phyloP scores from a whole-genome alignment of 1,284 basidiomycete genomes.

The Thecaphora frezii region DNA sequence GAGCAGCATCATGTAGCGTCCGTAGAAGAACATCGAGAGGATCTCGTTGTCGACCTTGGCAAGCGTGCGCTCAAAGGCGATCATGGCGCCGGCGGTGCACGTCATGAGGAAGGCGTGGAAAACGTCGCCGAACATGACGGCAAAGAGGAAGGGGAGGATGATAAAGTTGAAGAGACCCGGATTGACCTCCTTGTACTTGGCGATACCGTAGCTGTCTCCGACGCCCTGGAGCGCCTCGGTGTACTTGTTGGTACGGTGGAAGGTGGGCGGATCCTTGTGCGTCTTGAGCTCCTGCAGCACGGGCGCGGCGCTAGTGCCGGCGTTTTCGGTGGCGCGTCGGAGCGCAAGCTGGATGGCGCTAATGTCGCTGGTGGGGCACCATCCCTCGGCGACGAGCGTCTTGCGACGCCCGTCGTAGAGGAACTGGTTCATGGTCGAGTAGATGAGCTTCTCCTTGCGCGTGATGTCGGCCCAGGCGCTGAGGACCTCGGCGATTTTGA shows the following conservation, averaged over 20 bases:
- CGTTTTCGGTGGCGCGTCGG: constrained; percentile 89
- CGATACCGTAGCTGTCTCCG: constrained; percentile 95
- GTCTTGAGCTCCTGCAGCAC: constrained; percentile 89
- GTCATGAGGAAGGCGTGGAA: constrained; percentile 90
- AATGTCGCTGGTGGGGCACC: constrained; percentile 92
- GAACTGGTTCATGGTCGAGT: constrained; percentile 64
- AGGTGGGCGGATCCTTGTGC: constrained; percentile 90
- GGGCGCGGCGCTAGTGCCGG: constrained; percentile 86
- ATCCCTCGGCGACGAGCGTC: constrained; percentile 95
- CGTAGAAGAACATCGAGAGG: constrained; percentile 86
- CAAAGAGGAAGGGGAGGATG: constrained; percentile 97
- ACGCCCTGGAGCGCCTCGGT: constrained; percentile 97
- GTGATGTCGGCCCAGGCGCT: constrained; percentile 92
- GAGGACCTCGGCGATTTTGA: constrained; percentile 81
- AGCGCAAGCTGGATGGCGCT: constrained; percentile 82
- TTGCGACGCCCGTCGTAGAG: constrained; percentile 91
- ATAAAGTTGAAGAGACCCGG: constrained; percentile 91
- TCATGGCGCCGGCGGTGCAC: constrained; percentile 78
- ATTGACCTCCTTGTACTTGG: constrained; percentile 95
- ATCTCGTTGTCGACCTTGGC: constrained; percentile 83
- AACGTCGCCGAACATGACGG: constrained; percentile 99
- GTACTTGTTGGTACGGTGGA: constrained; percentile 92
- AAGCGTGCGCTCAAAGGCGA: constrained; percentile 78
- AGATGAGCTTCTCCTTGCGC: constrained; percentile 91
- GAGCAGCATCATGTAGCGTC: constrained; percentile 95